Percentiles rank a stretch among this genome's conserved stretches.
Conservation (phyloP, 306 rosid species). For the Corylus avellana region DNA sequence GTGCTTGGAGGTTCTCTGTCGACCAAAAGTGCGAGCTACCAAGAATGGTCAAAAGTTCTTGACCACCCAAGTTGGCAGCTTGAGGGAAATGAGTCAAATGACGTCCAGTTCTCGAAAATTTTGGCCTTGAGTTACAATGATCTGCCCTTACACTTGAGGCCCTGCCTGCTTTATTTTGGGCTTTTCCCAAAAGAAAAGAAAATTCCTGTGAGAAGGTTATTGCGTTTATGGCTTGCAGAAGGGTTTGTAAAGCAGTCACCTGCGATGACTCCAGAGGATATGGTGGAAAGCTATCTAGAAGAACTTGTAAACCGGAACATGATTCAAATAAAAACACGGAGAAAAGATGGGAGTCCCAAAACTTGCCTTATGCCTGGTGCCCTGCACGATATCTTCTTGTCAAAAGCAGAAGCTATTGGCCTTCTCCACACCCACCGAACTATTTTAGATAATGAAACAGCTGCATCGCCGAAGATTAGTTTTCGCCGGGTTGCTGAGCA, state of each 20-base stretch:
- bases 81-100: background rate
- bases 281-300: background rate
- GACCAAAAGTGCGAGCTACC: background rate
- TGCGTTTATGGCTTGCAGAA: conserved; percentile 19
- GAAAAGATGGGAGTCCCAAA: conserved; percentile 4
- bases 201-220: conserved; percentile 15
- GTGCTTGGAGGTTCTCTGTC: background rate
- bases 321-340: background rate
- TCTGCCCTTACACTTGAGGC: conserved; percentile 20
- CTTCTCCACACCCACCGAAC: background rate
- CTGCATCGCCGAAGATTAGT: background rate
- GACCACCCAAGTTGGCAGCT: background rate
- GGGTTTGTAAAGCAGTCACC: conserved; percentile 7
- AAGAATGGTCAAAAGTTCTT: background rate
- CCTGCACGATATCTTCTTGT: background rate
- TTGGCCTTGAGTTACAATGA: conserved; percentile 23
- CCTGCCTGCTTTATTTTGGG: conserved; percentile 25
- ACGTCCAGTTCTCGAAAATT: background rate
- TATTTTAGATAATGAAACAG: background rate
- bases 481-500: background rate
- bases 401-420: background rate
- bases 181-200: conserved; percentile 12
- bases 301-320: background rate
- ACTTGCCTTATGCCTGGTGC: background rate
- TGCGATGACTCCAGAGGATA: background rate